Percentiles rank a stretch among this genome's conserved stretches.
These are phyloP conservation scores for Monilinia aucupariae DNA, from an alignment of 2,329 filamentous ascomycete genomes.

Conservation along the genomic window DNA sequence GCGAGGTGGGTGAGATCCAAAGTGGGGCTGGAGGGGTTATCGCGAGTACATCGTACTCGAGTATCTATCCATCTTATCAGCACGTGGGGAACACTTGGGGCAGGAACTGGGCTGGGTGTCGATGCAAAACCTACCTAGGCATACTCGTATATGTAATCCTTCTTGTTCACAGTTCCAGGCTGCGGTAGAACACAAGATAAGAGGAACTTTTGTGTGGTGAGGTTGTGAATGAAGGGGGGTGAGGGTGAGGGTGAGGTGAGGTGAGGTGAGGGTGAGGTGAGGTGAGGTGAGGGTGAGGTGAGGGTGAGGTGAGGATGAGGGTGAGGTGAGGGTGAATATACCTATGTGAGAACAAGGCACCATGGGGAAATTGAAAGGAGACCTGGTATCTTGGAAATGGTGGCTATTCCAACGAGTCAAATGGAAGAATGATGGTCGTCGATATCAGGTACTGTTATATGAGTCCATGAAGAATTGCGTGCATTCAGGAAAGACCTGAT, in stretches of 20 bases:
- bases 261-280: too few species aligned
- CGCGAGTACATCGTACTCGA: too few species aligned
- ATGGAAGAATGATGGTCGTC: neutral
- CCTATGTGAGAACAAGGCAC: neutral
- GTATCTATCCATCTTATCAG: slow-evolving; percentile 18
- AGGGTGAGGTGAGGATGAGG: too few species aligned
- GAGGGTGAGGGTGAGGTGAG: too few species aligned
- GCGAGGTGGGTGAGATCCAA: neutral
- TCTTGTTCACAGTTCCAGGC: neutral
- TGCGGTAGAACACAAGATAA: neutral
- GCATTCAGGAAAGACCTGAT: neutral
- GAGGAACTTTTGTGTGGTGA: neutral
- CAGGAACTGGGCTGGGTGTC: neutral
- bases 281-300: too few species aligned
- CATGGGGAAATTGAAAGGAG: neutral
- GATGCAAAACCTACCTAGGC: neutral
- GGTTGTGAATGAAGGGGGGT: neutral
- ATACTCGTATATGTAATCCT: too few species aligned
- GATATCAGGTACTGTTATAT: neutral
- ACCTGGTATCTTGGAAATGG: neutral
- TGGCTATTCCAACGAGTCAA: neutral
- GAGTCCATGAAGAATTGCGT: neutral
- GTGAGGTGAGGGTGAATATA: too few species aligned
- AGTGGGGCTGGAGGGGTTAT: slow-evolving; percentile 4
- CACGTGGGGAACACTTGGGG: slow-evolving; percentile 11